A percentile compares a stretch with the other conserved stretches of the same genome.
Evolutionary conservation across 805 yeast species (phyloP).

Genomic region (Danielia oregonensis): DNA sequence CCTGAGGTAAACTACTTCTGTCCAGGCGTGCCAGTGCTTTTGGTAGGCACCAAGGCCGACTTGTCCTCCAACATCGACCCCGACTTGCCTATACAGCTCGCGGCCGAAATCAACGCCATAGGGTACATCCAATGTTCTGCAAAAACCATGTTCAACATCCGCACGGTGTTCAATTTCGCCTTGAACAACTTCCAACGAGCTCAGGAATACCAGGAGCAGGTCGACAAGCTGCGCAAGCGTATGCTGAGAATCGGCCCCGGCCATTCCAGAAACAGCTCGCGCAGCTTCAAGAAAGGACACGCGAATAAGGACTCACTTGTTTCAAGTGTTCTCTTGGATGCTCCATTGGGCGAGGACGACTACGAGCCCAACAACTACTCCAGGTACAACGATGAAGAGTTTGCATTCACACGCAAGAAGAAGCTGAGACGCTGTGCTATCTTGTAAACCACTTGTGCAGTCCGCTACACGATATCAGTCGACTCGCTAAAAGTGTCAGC

Average conservation of each 20-base stretch:
- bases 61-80: conserved; percentile 37
- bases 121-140: conserved; percentile 82
- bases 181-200: conserved; percentile 41
- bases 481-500: no score
- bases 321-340: conserved; percentile 32
- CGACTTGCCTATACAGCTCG: conserved; percentile 49
- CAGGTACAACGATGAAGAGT: conserved; percentile 38
- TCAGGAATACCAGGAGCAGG: conserved; percentile 32
- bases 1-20: conserved; percentile 85
- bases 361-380: conserved; percentile 16
- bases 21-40: conserved; percentile 68
- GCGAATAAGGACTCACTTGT: conserved; percentile 31
- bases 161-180: conserved; percentile 64
- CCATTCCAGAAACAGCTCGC: conserved; percentile 18
- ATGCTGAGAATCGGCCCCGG: conserved; percentile 27
- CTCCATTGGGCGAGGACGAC: conserved; percentile 40
- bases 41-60: conserved; percentile 85
- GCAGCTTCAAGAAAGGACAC: conserved; percentile 29
- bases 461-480: no score
- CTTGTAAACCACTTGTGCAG: no score
- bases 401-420: conserved; percentile 35
- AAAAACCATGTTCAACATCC: conserved; percentile 60
- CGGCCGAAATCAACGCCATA: conserved; percentile 60
- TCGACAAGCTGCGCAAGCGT: conserved; percentile 34
- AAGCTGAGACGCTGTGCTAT: conserved; percentile 33